A percentile compares a stretch with the other conserved stretches of the same genome.
Evolutionary conservation across 2,329 filamentous ascomycete species (phyloP).

Genomic region (Colletotrichum musae): DNA sequence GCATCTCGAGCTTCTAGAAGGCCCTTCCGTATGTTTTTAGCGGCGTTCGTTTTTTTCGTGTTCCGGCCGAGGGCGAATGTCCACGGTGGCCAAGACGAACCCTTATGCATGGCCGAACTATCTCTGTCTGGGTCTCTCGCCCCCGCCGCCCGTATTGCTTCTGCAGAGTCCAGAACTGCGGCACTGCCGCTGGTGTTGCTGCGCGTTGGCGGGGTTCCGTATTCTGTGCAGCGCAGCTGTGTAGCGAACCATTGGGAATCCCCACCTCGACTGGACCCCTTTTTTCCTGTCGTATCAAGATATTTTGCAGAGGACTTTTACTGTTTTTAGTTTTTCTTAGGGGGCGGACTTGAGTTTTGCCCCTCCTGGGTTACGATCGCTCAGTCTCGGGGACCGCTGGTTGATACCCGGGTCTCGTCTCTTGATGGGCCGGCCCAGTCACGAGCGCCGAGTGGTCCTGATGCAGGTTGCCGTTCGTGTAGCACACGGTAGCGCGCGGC

Average conservation of each 20-base stretch:
- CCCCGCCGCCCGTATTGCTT: not conserved
- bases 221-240: not conserved
- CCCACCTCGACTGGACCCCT: slow-evolving; percentile 8
- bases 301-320: not conserved
- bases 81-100: slow-evolving; percentile 16
- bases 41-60: not conserved
- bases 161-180: not conserved
- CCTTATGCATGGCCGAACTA: slow-evolving; percentile 1
- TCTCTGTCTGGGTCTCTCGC: not conserved
- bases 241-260: not conserved
- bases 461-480: slow-evolving; percentile 21
- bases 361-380: not conserved
- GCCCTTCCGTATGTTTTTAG: slow-evolving; percentile 2
- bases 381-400: slow-evolving; percentile 15
- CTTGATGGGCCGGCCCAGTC: not conserved
- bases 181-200: not conserved
- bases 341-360: not conserved
- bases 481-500: slow-evolving; percentile 1
- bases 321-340: not conserved
- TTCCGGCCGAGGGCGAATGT: not conserved
- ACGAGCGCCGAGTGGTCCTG: not conserved
- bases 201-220: slow-evolving; percentile 7
- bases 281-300: not conserved
- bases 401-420: not conserved
- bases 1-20: slow-evolving; percentile 19